phyloP scores from a whole-genome alignment of 768 basidiomycete species.

The Lactarius sp. region DNA sequence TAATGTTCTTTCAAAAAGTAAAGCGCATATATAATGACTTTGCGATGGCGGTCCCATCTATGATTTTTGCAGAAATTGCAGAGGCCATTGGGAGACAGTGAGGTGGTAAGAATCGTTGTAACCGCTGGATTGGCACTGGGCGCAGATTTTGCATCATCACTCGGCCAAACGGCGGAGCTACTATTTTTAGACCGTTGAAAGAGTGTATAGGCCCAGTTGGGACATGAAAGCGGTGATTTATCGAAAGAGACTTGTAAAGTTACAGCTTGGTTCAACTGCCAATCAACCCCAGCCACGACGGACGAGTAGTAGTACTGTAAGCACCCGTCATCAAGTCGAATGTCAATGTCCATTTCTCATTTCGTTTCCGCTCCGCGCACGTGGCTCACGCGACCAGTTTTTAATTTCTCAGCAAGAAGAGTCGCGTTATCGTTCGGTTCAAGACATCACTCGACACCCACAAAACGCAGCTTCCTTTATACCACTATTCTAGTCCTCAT shows the following conservation, averaged over 20 bases:
- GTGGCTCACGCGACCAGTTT: constrained; percentile 9
- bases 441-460: neutral
- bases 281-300: no score
- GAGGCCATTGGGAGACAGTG: constrained; percentile 27
- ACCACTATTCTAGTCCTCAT: constrained; percentile 19
- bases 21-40: constrained; percentile 48
- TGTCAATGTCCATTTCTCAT: no score
- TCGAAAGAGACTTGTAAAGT: neutral
- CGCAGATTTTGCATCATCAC: constrained; percentile 11
- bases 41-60: constrained; percentile 82
- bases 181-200: neutral
- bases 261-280: no score
- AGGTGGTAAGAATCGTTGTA: constrained; percentile 15
- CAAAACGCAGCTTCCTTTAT: constrained; percentile 1
- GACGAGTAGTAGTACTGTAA: no score
- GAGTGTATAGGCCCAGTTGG: neutral
- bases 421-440: no score
- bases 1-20: constrained; percentile 2
- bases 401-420: neutral
- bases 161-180: neutral
- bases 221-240: neutral
- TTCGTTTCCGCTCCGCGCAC: neutral
- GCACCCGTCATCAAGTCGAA: no score
- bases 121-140: neutral
- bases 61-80: constrained; percentile 43